Base-by-base conservation (phyloP, 1,284 basidiomycete genomes). In the Coniferiporia sulphurascens region DNA sequence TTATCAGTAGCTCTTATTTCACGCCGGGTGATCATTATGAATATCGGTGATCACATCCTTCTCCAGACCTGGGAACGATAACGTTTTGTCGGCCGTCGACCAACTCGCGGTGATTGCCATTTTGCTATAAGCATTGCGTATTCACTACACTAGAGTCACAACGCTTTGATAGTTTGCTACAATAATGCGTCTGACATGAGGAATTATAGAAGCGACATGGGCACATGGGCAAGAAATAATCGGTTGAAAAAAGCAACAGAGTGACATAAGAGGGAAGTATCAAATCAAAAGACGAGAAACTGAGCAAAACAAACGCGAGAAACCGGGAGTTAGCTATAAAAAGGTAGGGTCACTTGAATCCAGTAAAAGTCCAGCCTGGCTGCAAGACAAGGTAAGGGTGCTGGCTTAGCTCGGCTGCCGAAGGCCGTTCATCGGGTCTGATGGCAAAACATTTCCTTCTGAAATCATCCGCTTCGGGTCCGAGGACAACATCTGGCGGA, bases 391-490 rank as follows among this genome's bases (percentile, higher is more conserved):
- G 85, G 77, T 97, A 99, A 32, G 84, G 82, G 73, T 99, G 94
- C 63, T 81, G 80, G 59, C 91, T 81, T 61, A 98, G 80, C 66
- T 94, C 89, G 44, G 84, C 76, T 12, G 96, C 93, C 21, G 81
- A 89, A 0, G 96, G 94, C 36, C 97, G 86, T 62, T 89, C 82
- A 51, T 88, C 86, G 3, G 96, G 93, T 69, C 98, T 88, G 64
- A 93, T 88, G 7, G 92, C 89, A 69, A 99, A 95, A 73, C 97
- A 98, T 70, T 86, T 86, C 65, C 82, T 79, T 65, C 96, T 80
- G 72, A 99, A 98, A 70, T 96, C 91, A 62, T 90, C 82, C 8
- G 92, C 95, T 56, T 87, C 78, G 10, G 82, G 76, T 19, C 88
- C 86, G 41, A 98, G 75, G 5, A 80, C 74, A 44, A 97, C 85